Evolutionary conservation across 1,284 basidiomycete species (phyloP).

Genomic region (Sporisorium sorghi): DNA sequence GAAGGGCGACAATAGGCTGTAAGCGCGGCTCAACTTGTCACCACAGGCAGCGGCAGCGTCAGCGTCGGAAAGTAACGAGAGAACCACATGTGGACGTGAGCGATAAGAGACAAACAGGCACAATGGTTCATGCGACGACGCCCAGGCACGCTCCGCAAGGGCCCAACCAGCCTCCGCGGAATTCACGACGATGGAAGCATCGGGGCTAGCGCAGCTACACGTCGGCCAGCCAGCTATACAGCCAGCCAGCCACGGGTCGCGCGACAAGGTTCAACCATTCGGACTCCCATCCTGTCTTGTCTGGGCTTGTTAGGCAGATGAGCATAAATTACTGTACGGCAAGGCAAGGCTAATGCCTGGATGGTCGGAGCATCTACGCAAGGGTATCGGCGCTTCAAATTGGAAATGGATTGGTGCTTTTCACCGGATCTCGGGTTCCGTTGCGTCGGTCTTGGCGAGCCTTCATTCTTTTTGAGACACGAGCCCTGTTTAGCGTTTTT

Average conservation of each 20-base stretch:
- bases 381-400: slow-evolving; percentile 12
- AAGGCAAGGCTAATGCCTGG: not conserved
- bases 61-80: not conserved
- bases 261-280: not conserved
- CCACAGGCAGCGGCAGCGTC: not conserved
- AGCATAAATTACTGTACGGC: too few relatives aligned
- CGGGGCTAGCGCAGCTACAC: not conserved
- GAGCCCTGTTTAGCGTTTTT: not conserved
- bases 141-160: not conserved
- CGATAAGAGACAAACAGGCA: not conserved
- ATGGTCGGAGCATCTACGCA: not conserved
- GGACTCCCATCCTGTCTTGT: not conserved
- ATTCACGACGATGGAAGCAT: not conserved
- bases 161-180: not conserved
- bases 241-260: too few relatives aligned
- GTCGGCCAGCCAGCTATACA: not conserved
- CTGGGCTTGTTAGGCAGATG: too few relatives aligned
- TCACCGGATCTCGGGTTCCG: slow-evolving; percentile 27
- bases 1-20: too few relatives aligned
- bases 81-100: not conserved
- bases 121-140: not conserved
- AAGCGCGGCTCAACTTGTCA: too few relatives aligned
- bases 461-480: not conserved
- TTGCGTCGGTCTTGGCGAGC: slow-evolving; percentile 21
- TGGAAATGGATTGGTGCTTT: not conserved